These are phyloP conservation scores for Coniochaeta prunicola DNA, from an alignment of 2,329 filamentous ascomycete species.

Conservation along the genomic window DNA sequence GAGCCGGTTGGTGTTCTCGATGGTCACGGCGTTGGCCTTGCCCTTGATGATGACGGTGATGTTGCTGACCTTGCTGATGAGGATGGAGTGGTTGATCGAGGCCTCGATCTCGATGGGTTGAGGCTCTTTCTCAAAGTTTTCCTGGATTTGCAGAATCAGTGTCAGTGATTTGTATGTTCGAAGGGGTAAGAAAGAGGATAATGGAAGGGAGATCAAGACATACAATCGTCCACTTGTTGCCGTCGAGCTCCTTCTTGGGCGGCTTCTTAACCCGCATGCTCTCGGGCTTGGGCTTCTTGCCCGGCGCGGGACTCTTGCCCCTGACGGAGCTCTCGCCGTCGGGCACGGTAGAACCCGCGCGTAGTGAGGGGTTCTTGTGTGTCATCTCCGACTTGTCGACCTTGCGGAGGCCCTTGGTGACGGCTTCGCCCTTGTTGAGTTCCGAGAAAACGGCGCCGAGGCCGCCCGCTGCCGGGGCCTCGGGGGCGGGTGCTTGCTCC, in stretches of 20 bases:
- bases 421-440: slow-evolving; percentile 79
- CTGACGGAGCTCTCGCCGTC: slow-evolving; percentile 50
- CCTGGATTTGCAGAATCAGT: slow-evolving; percentile 35
- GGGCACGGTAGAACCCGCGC: slow-evolving; percentile 64
- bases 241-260: slow-evolving; percentile 69
- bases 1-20: slow-evolving; percentile 81
- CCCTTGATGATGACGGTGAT: slow-evolving; percentile 82
- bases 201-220: slow-evolving; percentile 18
- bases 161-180: slow-evolving; percentile 6
- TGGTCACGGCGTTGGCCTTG: slow-evolving; percentile 93
- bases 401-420: slow-evolving; percentile 84
- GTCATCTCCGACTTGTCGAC: slow-evolving; percentile 96
- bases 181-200: background rate
- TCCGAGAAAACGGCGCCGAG: slow-evolving; percentile 87
- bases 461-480: slow-evolving; percentile 36
- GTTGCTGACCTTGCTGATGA: slow-evolving; percentile 88
- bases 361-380: slow-evolving; percentile 90
- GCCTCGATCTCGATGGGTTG: slow-evolving; percentile 76
- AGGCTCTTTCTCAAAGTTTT: slow-evolving; percentile 78
- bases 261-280: slow-evolving; percentile 81
- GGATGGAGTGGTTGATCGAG: slow-evolving; percentile 75
- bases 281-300: slow-evolving; percentile 80
- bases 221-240: slow-evolving; percentile 90
- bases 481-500: slow-evolving; percentile 35
- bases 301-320: slow-evolving; percentile 80